Base-by-base conservation (phyloP, 2,329 filamentous ascomycete genomes). In the Phyllosticta citrichinensis region DNA sequence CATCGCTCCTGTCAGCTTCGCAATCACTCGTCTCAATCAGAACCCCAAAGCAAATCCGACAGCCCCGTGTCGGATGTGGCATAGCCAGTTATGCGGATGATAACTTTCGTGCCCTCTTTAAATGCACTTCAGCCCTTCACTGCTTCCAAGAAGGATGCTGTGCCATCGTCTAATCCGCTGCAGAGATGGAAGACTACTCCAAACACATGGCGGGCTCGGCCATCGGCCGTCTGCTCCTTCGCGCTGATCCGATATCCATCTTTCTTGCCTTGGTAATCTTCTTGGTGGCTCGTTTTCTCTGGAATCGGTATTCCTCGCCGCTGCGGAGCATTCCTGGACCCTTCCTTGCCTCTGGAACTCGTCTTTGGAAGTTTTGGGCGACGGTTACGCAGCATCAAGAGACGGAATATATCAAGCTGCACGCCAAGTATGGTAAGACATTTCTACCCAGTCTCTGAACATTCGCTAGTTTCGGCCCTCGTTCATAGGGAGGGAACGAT, bases 311-410 rank as follows among this genome's bases (percentile, higher is more conserved):
- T 40, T 25, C 33, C n/a, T 60, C 53, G 3, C 58, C 58, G 14
- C 59, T 61, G n/a, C 59, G 59, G 2, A 54, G 75, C 63, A 79
- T 87, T 14, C 84, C 85, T 0, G 80, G 81, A 0, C 84, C 85
- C 0, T 83, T 85, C 63, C 77, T 80, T 0, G 83, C 83, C 2
- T 77, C 77, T 9, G 58, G 58, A 8, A 60, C 58, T 20, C 58
- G 58, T 22, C 87, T 91, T 71, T 83, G 84, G 27, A 89, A 89
- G 66, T 73, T 92, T 89, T 80, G 94, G 20, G 73, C 94, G 62
- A 74, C 74, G 64, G 71, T 75, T 62, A 71, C 69, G 17, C 62
- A 83, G 90, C 3, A 79, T 81, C 2, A 89, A 89, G 2, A 77
- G 71, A 24, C 65, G 71, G 70, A 69, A 14, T 71, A 92, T 27